Evolutionary conservation across 345 rosid species (phyloP).

Genomic region (Eucalyptus curtisii): DNA sequence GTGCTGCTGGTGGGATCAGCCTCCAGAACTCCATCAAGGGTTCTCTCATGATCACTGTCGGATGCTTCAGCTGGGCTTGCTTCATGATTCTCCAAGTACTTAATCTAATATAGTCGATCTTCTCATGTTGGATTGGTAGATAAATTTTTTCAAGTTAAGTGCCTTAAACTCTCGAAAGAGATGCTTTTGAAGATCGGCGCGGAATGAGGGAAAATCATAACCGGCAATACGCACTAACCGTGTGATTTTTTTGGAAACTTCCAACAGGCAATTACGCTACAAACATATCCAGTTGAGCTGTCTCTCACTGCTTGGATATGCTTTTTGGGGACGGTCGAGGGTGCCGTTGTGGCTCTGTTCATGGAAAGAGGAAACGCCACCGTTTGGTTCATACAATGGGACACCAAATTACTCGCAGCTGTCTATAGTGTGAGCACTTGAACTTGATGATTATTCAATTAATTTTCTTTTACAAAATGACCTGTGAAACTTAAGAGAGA

Average conservation of each 20-base stretch:
- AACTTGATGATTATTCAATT: not conserved
- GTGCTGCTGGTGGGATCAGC: constrained; percentile 14
- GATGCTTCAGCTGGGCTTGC: constrained; percentile 70
- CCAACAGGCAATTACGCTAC: constrained; percentile 52
- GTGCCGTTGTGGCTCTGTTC: constrained; percentile 42
- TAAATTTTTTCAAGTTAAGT: not conserved
- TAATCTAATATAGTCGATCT: not conserved
- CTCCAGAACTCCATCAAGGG: constrained; percentile 57
- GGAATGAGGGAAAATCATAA: not conserved
- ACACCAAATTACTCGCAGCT: constrained; percentile 60
- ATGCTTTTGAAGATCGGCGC: not conserved
- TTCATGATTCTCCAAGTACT: constrained; percentile 56
- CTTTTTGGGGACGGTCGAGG: constrained; percentile 71
- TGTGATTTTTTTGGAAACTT: not conserved
- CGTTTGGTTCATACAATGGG: constrained; percentile 68
- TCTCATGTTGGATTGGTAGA: not conserved
- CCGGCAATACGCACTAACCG: not conserved
- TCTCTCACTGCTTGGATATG: constrained; percentile 92
- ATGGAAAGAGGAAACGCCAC: constrained; percentile 62
- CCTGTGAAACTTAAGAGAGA: not conserved
- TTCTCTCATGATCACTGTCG: constrained; percentile 47
- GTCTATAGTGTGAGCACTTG: constrained; percentile 57
- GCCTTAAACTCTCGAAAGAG: not conserved
- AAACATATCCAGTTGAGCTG: constrained; percentile 65
- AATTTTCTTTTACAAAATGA: not conserved